Evolutionary conservation across 805 yeast species (phyloP), one percentile per base, ranked within the genome.

Genomic region (Ogataea polymorpha): DNA sequence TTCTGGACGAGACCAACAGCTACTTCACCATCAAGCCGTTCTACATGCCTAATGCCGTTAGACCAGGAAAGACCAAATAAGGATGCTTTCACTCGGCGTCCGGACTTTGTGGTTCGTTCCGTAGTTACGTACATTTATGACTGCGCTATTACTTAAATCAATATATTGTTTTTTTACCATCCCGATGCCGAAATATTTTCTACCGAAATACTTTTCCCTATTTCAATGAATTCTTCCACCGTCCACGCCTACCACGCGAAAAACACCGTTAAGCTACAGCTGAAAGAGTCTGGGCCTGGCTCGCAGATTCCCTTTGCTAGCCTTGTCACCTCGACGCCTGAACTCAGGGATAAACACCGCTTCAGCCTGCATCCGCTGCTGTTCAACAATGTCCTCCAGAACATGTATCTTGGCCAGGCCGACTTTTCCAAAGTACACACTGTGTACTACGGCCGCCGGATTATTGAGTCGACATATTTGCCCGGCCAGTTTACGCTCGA

Each of bases 1-100:
- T 65, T 34, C 70, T 72, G 1, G 78, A 73, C 41, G 58, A 59
- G 11, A 72, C 76, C 41, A 85, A 82, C 64, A 70, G 82, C 28
- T 84, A 81, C 58, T 48, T 82, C 48, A 63, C 66, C 13, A 61
- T 78, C 36, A 66, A 67, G 42, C 77, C 86, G 14, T 39, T 70
- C 37, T 73, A 61, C 53, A 56, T 78, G 64, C 79, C 81, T 27
- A 69, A 71, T 36, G 64, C 67, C 15, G 50, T 38, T 2, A 41
- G 44, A 12, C 53, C 60, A 8, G 46, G 33, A 11, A 20, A 41
- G 17, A 18, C 12, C 26, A 32, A 37, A 17, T 37, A 31, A 25
- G 16, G n/a, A 6, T 17, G 30, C 3, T 27, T 2, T 9, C 9
- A 15, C 16, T 6, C 14, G 30, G 20, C 20, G 4, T 6, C 21